Conservation (phyloP, 768 basidiomycete genomes). For the Hirschioporus abietinus region DNA sequence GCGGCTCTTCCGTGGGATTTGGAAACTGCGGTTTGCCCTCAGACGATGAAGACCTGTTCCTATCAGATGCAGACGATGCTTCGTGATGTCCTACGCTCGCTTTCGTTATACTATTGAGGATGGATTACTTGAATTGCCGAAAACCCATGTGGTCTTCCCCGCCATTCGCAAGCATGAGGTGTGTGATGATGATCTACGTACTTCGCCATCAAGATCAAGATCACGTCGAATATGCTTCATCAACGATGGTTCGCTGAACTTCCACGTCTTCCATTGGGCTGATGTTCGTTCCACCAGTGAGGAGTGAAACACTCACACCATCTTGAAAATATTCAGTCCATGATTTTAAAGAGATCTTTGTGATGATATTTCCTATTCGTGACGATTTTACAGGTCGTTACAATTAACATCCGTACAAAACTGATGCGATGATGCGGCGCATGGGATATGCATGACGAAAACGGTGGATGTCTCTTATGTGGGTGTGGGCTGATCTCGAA, state of each 20-base stretch:
- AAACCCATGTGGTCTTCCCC: background rate
- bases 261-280: background rate
- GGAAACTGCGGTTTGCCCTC: slow-evolving; percentile 44
- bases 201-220: background rate
- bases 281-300: background rate
- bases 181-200: background rate
- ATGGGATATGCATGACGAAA: background rate
- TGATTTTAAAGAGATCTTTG: too few relatives aligned
- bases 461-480: background rate
- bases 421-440: background rate
- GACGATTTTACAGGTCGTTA: background rate
- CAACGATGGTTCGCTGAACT: background rate
- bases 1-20: slow-evolving; percentile 26
- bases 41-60: slow-evolving; percentile 32
- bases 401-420: background rate
- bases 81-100: background rate
- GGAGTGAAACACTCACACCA: too few relatives aligned
- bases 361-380: background rate
- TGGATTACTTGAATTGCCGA: background rate
- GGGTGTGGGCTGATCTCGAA: background rate
- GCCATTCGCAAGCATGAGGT: background rate
- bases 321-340: too few relatives aligned
- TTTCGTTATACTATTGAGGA: background rate
- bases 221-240: background rate
- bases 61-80: background rate